phyloP scores from a whole-genome alignment of 805 yeast genomes.

The Ascoidea rubescens region DNA sequence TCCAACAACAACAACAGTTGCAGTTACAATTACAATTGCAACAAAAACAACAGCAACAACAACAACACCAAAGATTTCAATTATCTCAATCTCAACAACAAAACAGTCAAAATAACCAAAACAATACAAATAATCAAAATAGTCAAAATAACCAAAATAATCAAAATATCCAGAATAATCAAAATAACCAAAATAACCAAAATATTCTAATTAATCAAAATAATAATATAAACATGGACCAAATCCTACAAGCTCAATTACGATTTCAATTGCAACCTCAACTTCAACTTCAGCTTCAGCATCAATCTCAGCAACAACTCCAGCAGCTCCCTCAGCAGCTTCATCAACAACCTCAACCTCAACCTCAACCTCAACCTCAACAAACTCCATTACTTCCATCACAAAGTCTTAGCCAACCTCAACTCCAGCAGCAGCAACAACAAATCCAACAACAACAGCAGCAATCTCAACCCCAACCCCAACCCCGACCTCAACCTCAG shows the following conservation, averaged over 20 bases:
- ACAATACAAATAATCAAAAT: neutral
- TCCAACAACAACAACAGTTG: too few species aligned
- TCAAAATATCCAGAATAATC: neutral
- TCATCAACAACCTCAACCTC: too few species aligned
- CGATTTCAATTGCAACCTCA: neutral
- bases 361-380: too few species aligned
- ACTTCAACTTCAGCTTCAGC: neutral
- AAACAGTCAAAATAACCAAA: neutral
- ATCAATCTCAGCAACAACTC: neutral
- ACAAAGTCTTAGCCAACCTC: too few species aligned
- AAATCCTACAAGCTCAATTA: neutral
- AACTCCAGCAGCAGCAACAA: neutral
- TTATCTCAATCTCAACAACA: too few species aligned
- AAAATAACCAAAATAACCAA: neutral
- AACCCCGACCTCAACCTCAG: too few species aligned
- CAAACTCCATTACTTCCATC: too few species aligned
- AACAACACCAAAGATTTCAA: too few species aligned
- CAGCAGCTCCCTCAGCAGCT: too few species aligned
- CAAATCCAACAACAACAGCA: neutral
- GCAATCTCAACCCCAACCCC: neutral
- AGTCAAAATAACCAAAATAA: neutral
- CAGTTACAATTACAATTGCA: too few species aligned
- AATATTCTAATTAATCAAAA: neutral
- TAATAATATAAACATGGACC: neutral
- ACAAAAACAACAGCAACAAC: too few species aligned